Evolutionary conservation across 2,329 filamentous ascomycete species (phyloP).

Genomic region (Exophiala aquamarina): DNA sequence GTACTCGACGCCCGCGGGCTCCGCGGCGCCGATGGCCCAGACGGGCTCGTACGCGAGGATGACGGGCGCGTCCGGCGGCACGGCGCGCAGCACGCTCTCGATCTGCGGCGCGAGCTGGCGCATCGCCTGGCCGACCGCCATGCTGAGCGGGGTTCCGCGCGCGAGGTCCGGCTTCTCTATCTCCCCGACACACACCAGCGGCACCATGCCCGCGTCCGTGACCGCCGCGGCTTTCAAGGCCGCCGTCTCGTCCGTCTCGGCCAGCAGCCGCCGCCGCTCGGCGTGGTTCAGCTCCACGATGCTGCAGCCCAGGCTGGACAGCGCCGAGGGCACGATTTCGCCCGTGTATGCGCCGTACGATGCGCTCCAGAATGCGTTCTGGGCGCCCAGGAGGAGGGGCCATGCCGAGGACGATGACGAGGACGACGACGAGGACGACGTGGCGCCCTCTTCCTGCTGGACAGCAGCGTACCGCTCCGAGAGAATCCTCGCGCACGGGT

Average conservation of each 20-base stretch:
- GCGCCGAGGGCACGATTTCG: constrained; percentile 68
- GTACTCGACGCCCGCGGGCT: constrained; percentile 71
- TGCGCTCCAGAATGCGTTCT: constrained; percentile 71
- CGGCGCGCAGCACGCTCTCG: constrained; percentile 58
- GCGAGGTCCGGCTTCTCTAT: constrained; percentile 48
- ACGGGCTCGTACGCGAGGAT: constrained; percentile 79
- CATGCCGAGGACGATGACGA: constrained; percentile 39
- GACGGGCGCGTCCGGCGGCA: constrained; percentile 66
- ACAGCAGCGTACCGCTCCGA: constrained; percentile 11
- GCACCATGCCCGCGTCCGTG: constrained; percentile 68
- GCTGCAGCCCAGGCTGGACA: constrained; percentile 66
- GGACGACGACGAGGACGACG: constrained; percentile 38
- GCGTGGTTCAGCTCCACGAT: constrained; percentile 81
- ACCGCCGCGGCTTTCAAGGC: constrained; percentile 70
- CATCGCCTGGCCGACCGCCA: constrained; percentile 58
- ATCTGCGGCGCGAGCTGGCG: constrained; percentile 68
- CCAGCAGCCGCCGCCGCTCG: constrained; percentile 70
- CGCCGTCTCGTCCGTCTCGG: constrained; percentile 69
- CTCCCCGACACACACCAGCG: constrained; percentile 81
- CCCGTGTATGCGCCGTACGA: constrained; percentile 70
- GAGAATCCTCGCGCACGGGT: constrained; percentile 43
- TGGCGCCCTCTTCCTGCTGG: too few relatives aligned
- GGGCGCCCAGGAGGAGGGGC: constrained; percentile 67
- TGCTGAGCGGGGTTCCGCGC: constrained; percentile 18
- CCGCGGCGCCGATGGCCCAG: constrained; percentile 77